Evolutionary conservation across 1,284 basidiomycete genomes (phyloP).

Genomic region (Entoloma clypeatum): DNA sequence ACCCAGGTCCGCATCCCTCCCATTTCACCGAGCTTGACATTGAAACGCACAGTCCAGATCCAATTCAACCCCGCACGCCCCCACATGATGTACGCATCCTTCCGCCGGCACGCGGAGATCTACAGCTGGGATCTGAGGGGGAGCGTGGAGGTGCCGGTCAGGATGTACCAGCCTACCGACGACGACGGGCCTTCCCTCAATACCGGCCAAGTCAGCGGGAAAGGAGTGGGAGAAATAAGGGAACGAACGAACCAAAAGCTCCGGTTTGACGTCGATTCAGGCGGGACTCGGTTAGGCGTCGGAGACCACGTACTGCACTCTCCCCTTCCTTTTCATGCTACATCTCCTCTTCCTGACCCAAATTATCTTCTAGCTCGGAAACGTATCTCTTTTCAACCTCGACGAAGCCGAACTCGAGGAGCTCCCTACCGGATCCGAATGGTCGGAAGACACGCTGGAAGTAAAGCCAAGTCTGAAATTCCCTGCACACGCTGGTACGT

Average conservation of each 20-base stretch:
- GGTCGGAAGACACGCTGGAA: slow-evolving; percentile 9
- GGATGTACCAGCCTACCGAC: slow-evolving; percentile 26
- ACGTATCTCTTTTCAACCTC: slow-evolving; percentile 45
- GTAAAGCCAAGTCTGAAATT: slow-evolving; percentile 29
- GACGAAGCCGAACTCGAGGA: slow-evolving; percentile 15
- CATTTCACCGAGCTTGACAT: slow-evolving; percentile 1
- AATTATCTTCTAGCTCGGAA: slow-evolving; percentile 29
- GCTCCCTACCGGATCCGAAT: slow-evolving; percentile 8
- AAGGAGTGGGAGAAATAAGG: slow-evolving; percentile 2
- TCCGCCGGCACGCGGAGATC: slow-evolving; percentile 61
- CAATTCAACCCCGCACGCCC: slow-evolving; percentile 74
- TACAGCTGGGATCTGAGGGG: slow-evolving; percentile 80
- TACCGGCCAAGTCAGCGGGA: no score
- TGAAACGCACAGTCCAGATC: slow-evolving; percentile 43
- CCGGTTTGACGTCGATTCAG: slow-evolving; percentile 72
- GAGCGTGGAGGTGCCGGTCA: slow-evolving; percentile 47
- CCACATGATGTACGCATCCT: slow-evolving; percentile 75
- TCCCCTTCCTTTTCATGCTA: neutral
- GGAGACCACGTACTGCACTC: slow-evolving; percentile 62
- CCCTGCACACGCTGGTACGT: slow-evolving; percentile 43
- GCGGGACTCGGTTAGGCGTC: slow-evolving; percentile 63
- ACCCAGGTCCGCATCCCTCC: slow-evolving; percentile 54
- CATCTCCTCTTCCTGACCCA: no score
- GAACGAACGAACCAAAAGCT: slow-evolving; percentile 71
- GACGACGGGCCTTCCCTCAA: no score